Evolutionary conservation across 768 basidiomycete species (phyloP).

Genomic region (Austroboletus eburneus): DNA sequence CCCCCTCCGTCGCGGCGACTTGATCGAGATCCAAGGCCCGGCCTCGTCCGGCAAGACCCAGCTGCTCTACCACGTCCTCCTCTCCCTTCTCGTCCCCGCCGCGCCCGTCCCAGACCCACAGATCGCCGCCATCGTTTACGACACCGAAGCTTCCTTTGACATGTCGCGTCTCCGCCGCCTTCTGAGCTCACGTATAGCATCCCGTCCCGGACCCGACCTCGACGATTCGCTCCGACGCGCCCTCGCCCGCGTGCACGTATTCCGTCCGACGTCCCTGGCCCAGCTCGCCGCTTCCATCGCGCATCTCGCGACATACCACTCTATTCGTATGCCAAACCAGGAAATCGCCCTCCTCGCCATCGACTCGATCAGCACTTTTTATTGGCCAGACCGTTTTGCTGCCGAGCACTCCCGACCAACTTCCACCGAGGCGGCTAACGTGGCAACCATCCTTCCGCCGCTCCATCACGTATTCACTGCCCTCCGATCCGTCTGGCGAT

Average conservation of each 20-base stretch:
- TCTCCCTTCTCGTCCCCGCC: slow-evolving; percentile 53
- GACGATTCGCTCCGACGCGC: slow-evolving; percentile 34
- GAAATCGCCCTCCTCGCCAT: slow-evolving; percentile 66
- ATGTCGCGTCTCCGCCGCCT: slow-evolving; percentile 50
- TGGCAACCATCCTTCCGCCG: slow-evolving; percentile 23
- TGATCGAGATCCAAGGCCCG: slow-evolving; percentile 74
- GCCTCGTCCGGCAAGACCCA: slow-evolving; percentile 75
- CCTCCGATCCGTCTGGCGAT: slow-evolving; percentile 44
- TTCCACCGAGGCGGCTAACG: slow-evolving; percentile 5
- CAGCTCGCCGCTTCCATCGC: slow-evolving; percentile 68
- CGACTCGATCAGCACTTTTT: slow-evolving; percentile 73
- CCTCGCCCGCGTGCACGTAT: slow-evolving; percentile 60
- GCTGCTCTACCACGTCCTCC: slow-evolving; percentile 62
- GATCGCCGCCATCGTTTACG: slow-evolving; percentile 63
- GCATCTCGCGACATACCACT: slow-evolving; percentile 53
- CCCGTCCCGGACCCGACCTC: slow-evolving; percentile 13
- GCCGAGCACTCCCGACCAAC: slow-evolving; percentile 47
- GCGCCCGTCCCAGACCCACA: slow-evolving; percentile 35
- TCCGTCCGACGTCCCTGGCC: slow-evolving; percentile 60
- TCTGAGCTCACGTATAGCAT: slow-evolving; percentile 40
- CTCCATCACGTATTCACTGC: slow-evolving; percentile 46
- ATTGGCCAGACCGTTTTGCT: slow-evolving; percentile 72
- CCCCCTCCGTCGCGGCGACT: slow-evolving; percentile 50
- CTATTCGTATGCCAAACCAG: slow-evolving; percentile 40
- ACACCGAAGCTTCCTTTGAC: slow-evolving; percentile 67